These are phyloP conservation scores for Penicillium pancosmium DNA, from an alignment of 495 filamentous ascomycete genomes.

Conservation along the genomic window DNA sequence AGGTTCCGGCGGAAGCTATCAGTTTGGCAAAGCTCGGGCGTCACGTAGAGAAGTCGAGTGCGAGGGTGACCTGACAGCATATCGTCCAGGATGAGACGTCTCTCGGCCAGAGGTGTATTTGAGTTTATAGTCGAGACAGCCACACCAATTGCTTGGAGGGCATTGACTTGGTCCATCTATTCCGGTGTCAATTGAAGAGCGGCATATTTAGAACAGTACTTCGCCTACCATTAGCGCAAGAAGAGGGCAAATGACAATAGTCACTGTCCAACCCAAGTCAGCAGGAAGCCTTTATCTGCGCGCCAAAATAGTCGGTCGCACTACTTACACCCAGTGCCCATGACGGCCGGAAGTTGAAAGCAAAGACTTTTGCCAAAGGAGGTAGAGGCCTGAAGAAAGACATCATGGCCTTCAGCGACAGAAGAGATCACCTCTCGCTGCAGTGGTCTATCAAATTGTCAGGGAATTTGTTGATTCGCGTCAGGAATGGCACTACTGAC, in stretches of 20 bases:
- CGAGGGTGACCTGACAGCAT: conserved; percentile 84
- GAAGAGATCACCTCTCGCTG: conserved; percentile 87
- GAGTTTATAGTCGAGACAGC: conserved; percentile 86
- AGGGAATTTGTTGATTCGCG: conserved; percentile 10
- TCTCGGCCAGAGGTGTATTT: conserved; percentile 65
- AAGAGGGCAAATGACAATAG: conserved; percentile 87
- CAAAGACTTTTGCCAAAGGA: conserved; percentile 95
- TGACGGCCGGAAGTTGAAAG: conserved; percentile 89
- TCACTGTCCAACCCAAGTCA: conserved; percentile 56
- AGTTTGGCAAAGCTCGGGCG: conserved; percentile 82
- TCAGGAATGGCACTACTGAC: conserved; percentile 41
- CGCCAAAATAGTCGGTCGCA: background rate
- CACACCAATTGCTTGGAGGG: conserved; percentile 72
- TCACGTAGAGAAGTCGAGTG: conserved; percentile 87
- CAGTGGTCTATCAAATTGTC: conserved; percentile 61
- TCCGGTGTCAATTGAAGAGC: background rate
- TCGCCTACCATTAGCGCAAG: conserved; percentile 81
- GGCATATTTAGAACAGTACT: background rate
- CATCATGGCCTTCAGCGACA: conserved; percentile 81
- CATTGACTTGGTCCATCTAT: conserved; percentile 88
- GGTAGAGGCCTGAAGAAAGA: conserved; percentile 95
- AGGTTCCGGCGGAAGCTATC: conserved; percentile 78
- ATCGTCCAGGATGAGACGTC: conserved; percentile 71
- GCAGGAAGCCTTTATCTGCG: background rate
- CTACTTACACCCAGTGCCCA: conserved; percentile 76